A percentile compares a stretch with the other conserved stretches of the same genome.
Conservation (phyloP, 2,329 filamentous ascomycete species). For the Rhynchosporium agropyri region DNA sequence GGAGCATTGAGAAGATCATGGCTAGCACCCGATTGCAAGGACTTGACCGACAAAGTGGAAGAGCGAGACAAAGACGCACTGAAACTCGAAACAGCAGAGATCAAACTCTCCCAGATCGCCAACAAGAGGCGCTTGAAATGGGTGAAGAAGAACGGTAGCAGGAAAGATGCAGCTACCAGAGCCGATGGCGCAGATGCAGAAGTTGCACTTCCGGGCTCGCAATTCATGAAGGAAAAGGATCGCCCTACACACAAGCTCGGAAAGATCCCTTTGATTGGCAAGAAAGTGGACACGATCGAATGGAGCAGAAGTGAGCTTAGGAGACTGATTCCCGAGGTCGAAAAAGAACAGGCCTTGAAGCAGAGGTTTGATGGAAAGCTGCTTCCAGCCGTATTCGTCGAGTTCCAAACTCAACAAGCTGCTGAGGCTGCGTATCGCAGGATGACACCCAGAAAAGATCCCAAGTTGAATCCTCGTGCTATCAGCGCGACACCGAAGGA, state of each 20-base stretch:
- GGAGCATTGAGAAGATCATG: conserved; percentile 79
- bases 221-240: conserved; percentile 71
- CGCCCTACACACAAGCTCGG: conserved; percentile 75
- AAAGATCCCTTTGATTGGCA: conserved; percentile 70
- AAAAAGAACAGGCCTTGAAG: conserved; percentile 67
- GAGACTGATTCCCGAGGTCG: conserved; percentile 71
- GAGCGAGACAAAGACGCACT: conserved; percentile 78
- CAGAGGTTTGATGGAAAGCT: conserved; percentile 63
- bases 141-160: conserved; percentile 34
- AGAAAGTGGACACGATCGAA: conserved; percentile 92
- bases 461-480: conserved; percentile 79
- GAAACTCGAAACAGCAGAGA: conserved; percentile 84
- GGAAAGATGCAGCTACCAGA: conserved; percentile 52
- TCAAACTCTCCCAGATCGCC: conserved; percentile 77
- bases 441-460: conserved; percentile 77
- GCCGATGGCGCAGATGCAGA: conserved; percentile 59
- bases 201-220: conserved; percentile 68
- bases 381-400: conserved; percentile 74
- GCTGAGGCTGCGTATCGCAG: conserved; percentile 86
- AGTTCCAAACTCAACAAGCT: conserved; percentile 79
- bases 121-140: conserved; percentile 72
- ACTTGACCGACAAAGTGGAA: conserved; percentile 77
- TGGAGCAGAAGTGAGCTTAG: conserved; percentile 81
- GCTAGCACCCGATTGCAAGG: conserved; percentile 76
- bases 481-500: conserved; percentile 80